Conservation (phyloP, 2,329 filamentous ascomycete genomes). For the Paraphaeosphaeria minitans region DNA sequence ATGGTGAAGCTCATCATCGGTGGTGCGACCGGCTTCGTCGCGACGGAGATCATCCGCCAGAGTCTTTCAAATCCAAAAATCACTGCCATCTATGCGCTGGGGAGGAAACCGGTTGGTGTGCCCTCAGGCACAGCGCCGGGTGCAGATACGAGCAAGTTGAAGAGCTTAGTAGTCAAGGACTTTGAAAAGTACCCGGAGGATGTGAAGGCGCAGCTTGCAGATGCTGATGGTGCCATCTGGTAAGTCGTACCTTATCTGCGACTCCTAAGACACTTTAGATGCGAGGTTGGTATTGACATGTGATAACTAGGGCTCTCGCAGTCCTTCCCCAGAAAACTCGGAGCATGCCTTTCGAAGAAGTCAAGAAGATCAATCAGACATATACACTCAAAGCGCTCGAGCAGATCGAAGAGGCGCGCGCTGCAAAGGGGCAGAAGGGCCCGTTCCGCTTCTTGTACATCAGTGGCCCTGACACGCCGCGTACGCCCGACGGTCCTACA, state of each 20-base stretch:
- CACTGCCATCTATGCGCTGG: conserved; percentile 6
- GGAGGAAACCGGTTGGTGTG: conserved; percentile 5
- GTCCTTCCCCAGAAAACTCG: conserved; percentile 6
- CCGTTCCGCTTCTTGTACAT: conserved; percentile 14
- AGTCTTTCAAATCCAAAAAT: conserved; percentile 6
- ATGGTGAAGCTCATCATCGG: conserved; percentile 12
- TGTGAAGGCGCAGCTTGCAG: conserved; percentile 11
- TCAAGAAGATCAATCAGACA: conserved; percentile 8
- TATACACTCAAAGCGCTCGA: conserved; percentile 7
- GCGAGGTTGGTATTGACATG: neutral
- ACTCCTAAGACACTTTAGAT: neutral
- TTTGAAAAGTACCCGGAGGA: conserved; percentile 12
- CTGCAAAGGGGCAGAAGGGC: neutral
- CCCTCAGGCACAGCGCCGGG: conserved; percentile 1
- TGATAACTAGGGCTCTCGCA: conserved; percentile 3
- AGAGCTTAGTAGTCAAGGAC: conserved; percentile 12
- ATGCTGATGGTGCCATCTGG: conserved; percentile 13
- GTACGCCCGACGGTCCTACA: conserved; percentile 8
- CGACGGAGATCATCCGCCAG: conserved; percentile 6
- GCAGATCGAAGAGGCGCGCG: conserved; percentile 7
- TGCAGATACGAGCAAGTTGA: conserved; percentile 6
- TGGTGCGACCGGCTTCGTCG: conserved; percentile 12
- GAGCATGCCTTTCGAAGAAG: conserved; percentile 9
- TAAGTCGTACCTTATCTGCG: neutral
- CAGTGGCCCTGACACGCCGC: conserved; percentile 4